These are phyloP conservation scores for Backusella australiensis DNA, from an alignment of 192 early-diverging fungal genomes.

Conservation along the genomic window DNA sequence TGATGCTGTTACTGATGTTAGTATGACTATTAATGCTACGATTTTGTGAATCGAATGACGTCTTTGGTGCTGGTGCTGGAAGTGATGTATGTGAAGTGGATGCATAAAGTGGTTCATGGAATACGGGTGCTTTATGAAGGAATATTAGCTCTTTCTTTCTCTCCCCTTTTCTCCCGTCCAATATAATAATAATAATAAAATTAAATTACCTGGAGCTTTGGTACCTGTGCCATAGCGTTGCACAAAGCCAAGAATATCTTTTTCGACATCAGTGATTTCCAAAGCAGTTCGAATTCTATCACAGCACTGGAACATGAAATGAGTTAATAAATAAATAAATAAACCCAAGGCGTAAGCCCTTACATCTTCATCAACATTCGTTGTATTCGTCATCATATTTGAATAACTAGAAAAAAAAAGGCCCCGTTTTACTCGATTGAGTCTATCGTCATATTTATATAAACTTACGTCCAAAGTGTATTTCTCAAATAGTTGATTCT, in stretches of 20 bases:
- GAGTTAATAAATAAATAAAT: background rate
- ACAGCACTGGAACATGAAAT: constrained; percentile 44
- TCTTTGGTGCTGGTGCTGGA: background rate
- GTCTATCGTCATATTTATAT: too few relatives aligned
- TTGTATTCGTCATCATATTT: constrained; percentile 67
- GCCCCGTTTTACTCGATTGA: too few relatives aligned
- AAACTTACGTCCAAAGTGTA: constrained; percentile 63
- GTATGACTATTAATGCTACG: background rate
- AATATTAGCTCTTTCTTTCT: background rate
- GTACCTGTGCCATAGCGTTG: constrained; percentile 60
- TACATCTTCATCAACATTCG: constrained; percentile 70
- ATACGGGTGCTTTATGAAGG: background rate
- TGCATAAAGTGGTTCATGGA: background rate
- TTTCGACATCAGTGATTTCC: constrained; percentile 61
- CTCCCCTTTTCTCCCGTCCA: background rate
- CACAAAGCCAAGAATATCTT: constrained; percentile 65
- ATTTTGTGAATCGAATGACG: background rate
- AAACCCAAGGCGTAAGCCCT: background rate
- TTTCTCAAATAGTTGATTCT: constrained; percentile 64
- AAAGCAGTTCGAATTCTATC: constrained; percentile 67
- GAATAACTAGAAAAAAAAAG: constrained; percentile 32
- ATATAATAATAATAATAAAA: background rate
- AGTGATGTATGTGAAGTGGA: background rate
- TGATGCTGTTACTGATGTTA: background rate
- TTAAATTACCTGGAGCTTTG: constrained; percentile 36